Evolutionary conservation across 495 filamentous ascomycete species (phyloP).

Genomic region (Collariella sp.): DNA sequence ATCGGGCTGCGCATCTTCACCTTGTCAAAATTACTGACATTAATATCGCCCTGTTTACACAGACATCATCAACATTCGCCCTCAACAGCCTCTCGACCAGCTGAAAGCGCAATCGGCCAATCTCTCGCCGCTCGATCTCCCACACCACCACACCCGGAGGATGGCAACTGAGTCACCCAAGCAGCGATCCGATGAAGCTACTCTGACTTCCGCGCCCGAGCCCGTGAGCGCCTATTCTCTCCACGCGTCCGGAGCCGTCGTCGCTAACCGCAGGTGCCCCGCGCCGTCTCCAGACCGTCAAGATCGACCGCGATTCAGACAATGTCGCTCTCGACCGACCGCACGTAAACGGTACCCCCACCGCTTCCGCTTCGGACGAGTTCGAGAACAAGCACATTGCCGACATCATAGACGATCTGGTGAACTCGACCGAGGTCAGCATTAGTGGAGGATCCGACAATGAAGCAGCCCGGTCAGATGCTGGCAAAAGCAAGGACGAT

Average conservation of each 20-base stretch:
- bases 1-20: slow-evolving; percentile 14
- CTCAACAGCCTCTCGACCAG: slow-evolving; percentile 16
- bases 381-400: slow-evolving; percentile 43
- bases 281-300: slow-evolving; percentile 22
- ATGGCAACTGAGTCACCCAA: slow-evolving; percentile 51
- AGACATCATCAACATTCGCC: slow-evolving; percentile 5
- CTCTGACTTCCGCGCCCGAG: slow-evolving; percentile 38
- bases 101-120: slow-evolving; percentile 11
- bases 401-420: slow-evolving; percentile 42
- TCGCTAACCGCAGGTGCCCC: slow-evolving; percentile 10
- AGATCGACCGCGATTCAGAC: slow-evolving; percentile 30
- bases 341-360: slow-evolving; percentile 36
- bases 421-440: slow-evolving; percentile 48
- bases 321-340: slow-evolving; percentile 36
- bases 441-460: slow-evolving; percentile 62
- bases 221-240: slow-evolving; percentile 30
- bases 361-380: slow-evolving; percentile 31
- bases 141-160: slow-evolving; percentile 36
- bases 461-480: slow-evolving; percentile 49
- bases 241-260: neutral
- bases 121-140: slow-evolving; percentile 14
- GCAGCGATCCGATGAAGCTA: slow-evolving; percentile 44
- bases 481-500: slow-evolving; percentile 39
- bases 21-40: slow-evolving; percentile 2
- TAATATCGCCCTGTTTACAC: neutral